Percentiles rank a stretch among this genome's conserved stretches.
Evolutionary conservation across 345 rosid species (phyloP).

Genomic region (Zanthoxylum bungeanum): DNA sequence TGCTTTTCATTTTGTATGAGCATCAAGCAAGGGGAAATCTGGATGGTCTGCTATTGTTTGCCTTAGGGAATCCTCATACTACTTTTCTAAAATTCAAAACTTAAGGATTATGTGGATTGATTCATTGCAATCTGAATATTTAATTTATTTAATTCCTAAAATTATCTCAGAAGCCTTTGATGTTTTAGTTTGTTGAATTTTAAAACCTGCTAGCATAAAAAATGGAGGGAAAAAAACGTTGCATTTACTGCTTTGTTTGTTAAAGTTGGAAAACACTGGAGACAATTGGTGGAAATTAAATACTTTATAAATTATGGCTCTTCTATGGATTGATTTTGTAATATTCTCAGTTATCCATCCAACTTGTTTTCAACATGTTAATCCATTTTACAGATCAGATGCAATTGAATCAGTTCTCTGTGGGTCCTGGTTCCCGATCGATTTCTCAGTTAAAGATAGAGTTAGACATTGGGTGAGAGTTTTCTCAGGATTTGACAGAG

Average conservation of each 20-base stretch:
- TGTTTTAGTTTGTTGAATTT: neutral
- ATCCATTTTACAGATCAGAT: constrained; percentile 76
- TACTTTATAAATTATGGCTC: neutral
- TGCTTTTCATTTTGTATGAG: neutral
- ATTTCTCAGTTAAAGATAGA: constrained; percentile 59
- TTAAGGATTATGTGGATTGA: neutral
- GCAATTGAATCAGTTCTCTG: constrained; percentile 69
- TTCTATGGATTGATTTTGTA: neutral
- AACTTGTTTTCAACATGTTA: constrained; percentile 16
- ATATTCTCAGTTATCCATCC: neutral
- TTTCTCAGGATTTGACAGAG: constrained; percentile 75
- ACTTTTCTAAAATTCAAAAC: neutral
- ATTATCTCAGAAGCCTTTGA: neutral
- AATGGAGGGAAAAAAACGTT: neutral
- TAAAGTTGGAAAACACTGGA: neutral
- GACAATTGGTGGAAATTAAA: neutral
- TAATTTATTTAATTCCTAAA: neutral
- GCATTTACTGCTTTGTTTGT: neutral
- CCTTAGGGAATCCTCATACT: neutral
- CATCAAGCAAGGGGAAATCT: neutral
- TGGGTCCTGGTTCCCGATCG: constrained; percentile 65
- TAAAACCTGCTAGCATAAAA: neutral
- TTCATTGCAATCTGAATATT: neutral
- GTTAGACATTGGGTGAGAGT: constrained; percentile 75
- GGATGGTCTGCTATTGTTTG: neutral